Evolutionary conservation across 2,329 filamentous ascomycete species (phyloP), one percentile per base, ranked within the genome.

Genomic region (Periconia sp.): DNA sequence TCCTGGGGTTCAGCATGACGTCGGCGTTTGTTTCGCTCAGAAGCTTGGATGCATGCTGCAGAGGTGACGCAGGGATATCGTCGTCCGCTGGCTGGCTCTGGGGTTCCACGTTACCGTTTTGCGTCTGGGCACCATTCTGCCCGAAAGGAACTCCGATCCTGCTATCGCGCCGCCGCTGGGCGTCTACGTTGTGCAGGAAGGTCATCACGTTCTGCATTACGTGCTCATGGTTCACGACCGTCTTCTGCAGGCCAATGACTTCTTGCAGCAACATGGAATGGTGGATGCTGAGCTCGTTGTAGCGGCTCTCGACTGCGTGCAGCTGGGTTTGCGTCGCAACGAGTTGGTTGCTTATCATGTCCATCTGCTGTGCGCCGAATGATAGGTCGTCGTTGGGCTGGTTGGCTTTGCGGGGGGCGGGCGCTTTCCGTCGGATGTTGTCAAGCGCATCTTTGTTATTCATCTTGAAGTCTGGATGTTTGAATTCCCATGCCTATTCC

Each of bases 371-470:
- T 17, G 85, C 86, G 1, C 90, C 88, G 17, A 89, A 83, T 43
- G 88, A 85, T 32, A 87, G 80, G 38, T 96, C 91, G 43, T 85
- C 86, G 13, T 75, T 72, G 11, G 61, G 46, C 37, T 63, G 54
- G 43, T 75, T 75, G 22, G 80, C 72, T 67, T 96, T 97, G 54
- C 92, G 80, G 3, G 92, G 89, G 2, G 92, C 91, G 0, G 94
- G 94, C 2, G 94, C 92, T 74, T 99, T 99, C 57, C 94, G 82
- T 61, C 91, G 85, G 63, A 99, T 99, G 57, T 96, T 97, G 64
- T 99, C 94, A 34, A 99, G 79, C 32, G 91, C 94, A 66, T 96
- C 91, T 70, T 96, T 96, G 73, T 92, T 95, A 72, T 96, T 92
- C 54, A 88, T 87, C 59, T 91, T 88, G 75, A 99, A 99, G 61